Base-by-base conservation (phyloP, 306 rosid species). In the Prunus kanzakura region DNA sequence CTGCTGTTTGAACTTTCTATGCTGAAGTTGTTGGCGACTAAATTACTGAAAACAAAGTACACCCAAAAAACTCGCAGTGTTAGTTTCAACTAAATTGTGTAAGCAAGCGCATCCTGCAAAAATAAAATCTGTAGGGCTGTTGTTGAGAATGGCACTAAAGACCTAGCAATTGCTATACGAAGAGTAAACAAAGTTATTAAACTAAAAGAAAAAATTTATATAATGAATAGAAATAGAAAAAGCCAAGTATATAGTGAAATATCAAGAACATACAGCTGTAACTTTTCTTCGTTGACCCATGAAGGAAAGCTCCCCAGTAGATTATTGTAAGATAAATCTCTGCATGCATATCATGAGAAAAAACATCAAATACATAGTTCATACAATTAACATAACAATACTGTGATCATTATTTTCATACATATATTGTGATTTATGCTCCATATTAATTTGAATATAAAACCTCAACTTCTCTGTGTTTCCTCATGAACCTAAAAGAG, bases 291-390 rank as follows among this genome's bases (percentile, higher is more conserved):
- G 29, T 68, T 86, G 72, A 81, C 85, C 98, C 98, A 93, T 66
- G 96, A 78, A 63, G 98, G 98, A 70, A 93, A 29, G 78, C 82
- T 83, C 69, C 98, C 98, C 4, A 81, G 51, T 75, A 91, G 81
- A 75, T 83, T 64, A 77, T 93, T 93, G 93, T 93, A 91, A 11
- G 96, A 93, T 69, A 91, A 63, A 84, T 93, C 98, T 80, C 98
- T 93, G 89, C 86, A 79, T 85, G 52, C 38, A 83, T 65, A 67
- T 57, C 62, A 83, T 49, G 6, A n/a, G 13, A 46, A 67, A 11
- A 11, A 55, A 70, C 41, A 64, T 71, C 13, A 72, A 69, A 54
- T 49, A 23, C 30, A 32, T 57, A 57, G 8, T 74, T 54, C 72
- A 71, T 41, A 9, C 46, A 54, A 8, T 2, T 19, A 45, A 54